Base-by-base conservation (phyloP, 768 basidiomycete species). In the Trametes coccinea region DNA sequence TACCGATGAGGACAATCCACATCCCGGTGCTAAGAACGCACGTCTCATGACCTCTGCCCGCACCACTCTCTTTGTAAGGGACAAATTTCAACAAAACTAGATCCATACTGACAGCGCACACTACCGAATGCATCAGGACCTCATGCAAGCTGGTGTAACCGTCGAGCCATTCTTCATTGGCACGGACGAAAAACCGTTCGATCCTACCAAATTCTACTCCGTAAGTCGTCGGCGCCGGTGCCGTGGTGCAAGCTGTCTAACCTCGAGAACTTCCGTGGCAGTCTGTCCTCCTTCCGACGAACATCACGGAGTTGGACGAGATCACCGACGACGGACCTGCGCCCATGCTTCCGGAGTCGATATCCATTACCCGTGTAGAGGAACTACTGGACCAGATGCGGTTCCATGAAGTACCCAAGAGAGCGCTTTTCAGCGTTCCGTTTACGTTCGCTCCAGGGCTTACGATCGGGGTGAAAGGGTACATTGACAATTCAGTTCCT, bases 121-220 rank as follows among this genome's bases (percentile, higher is more conserved):
- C 22, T 22, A 22, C 22, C 22, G 22, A 22, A 22, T 41, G 16
- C 56, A 11, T 14, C 58, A 95, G 93, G 95, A 97, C 70, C 77
- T 96, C 53, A 80, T 81, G 9, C 89, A 93, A 75, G 82, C 88
- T 4, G 92, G 93, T 0, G 87, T 89, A 17, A 81, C 81, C 5
- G 79, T 97, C 44, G 90, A 93, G 63, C 93, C 95, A 0, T 97
- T 96, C 75, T 95, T 97, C 75, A 92, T 98, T 55, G 85, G 84
- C 56, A 84, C 83, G 0, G 73, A 80, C 3, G 82, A 85, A 4
- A 85, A 83, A 46, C 78, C 82, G 0, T 98, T 97, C 62, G 84
- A 92, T 53, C 70, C 85, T 4, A 75, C 80, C 27, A 91, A 85
- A 59, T 95, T 95, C 72, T 96, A 91, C 72, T 84, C 87, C 8